These are phyloP conservation scores for Penicillium flavigenum DNA, from an alignment of 495 filamentous ascomycete species.

Conservation along the genomic window DNA sequence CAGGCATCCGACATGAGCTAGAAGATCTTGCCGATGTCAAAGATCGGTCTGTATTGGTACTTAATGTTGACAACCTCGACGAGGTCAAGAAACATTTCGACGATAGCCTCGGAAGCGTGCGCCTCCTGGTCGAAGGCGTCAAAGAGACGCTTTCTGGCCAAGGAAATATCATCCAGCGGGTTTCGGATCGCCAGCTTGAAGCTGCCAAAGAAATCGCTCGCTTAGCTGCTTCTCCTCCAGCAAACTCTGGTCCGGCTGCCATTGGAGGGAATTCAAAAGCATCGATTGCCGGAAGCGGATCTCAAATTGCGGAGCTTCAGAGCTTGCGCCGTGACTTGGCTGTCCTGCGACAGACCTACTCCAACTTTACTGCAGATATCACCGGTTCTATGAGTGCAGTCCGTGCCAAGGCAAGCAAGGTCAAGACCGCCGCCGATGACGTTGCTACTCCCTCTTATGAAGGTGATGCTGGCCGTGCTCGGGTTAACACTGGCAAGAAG, in stretches of 20 bases:
- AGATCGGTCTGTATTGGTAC: conserved; percentile 86
- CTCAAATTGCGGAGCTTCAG: conserved; percentile 73
- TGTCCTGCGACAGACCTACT: conserved; percentile 89
- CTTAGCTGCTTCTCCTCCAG: conserved; percentile 65
- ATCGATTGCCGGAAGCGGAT: conserved; percentile 38
- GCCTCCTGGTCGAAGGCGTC: conserved; percentile 76
- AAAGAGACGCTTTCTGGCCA: conserved; percentile 78
- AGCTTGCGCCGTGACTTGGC: conserved; percentile 87
- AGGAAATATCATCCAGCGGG: conserved; percentile 70
- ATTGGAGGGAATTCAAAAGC: conserved; percentile 20
- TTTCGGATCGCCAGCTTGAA: conserved; percentile 91
- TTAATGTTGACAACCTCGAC: conserved; percentile 93
- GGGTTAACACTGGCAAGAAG: conserved; percentile 85
- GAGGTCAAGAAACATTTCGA: conserved; percentile 97
- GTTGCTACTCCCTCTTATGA: conserved; percentile 62
- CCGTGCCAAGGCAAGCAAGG: conserved; percentile 70
- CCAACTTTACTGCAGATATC: conserved; percentile 83
- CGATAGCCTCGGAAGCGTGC: conserved; percentile 80
- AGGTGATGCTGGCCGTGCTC: conserved; percentile 71
- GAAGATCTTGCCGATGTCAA: conserved; percentile 95
- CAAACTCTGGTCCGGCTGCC: conserved; percentile 27
- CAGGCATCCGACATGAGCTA: conserved; percentile 90
- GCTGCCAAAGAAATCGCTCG: conserved; percentile 87
- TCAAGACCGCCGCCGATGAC: conserved; percentile 74
- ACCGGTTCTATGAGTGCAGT: conserved; percentile 82